Conservation (phyloP, 202 grass and related monocot species). For the Saccharum hybrid region DNA sequence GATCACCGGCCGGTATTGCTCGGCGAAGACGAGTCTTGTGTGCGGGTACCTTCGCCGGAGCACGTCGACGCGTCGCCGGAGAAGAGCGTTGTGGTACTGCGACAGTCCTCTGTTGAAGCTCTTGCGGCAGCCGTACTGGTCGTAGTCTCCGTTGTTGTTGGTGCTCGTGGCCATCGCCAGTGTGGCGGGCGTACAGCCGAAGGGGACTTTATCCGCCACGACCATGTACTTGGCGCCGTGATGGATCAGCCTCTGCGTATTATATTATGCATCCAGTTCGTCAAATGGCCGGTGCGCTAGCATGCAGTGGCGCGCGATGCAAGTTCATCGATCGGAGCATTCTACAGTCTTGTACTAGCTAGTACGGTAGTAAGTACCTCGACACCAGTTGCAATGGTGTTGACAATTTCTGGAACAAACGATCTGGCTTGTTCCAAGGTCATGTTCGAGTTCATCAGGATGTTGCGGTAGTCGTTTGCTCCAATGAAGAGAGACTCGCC, state of each 20-base stretch:
- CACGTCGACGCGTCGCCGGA: conserved; percentile 14
- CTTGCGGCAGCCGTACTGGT: conserved; percentile 49
- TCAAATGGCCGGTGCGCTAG: too few species aligned
- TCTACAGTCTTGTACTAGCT: too few species aligned
- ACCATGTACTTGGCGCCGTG: conserved; percentile 51
- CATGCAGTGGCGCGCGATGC: too few species aligned
- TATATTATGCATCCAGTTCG: too few species aligned
- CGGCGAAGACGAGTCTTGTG: too few species aligned
- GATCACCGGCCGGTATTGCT: too few species aligned
- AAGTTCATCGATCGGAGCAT: too few species aligned
- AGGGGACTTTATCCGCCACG: conserved; percentile 50
- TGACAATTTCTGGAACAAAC: conserved; percentile 47
- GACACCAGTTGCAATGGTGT: conserved; percentile 35
- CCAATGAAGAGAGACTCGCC: conserved; percentile 53
- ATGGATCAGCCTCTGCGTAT: conserved; percentile 34
- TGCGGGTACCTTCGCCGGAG: conserved; percentile 39
- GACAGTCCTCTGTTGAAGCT: conserved; percentile 33
- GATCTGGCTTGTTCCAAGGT: conserved; percentile 33
- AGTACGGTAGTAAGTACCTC: conserved; percentile 40
- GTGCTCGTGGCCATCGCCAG: neutral
- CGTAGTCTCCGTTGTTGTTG: conserved; percentile 34
- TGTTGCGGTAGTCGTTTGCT: conserved; percentile 52
- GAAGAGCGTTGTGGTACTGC: conserved; percentile 49
- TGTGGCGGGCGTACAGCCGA: conserved; percentile 40
- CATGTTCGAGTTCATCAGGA: neutral